phyloP scores from a whole-genome alignment of 2,329 filamentous ascomycete genomes.

The Nannizziopsis barbatae region DNA sequence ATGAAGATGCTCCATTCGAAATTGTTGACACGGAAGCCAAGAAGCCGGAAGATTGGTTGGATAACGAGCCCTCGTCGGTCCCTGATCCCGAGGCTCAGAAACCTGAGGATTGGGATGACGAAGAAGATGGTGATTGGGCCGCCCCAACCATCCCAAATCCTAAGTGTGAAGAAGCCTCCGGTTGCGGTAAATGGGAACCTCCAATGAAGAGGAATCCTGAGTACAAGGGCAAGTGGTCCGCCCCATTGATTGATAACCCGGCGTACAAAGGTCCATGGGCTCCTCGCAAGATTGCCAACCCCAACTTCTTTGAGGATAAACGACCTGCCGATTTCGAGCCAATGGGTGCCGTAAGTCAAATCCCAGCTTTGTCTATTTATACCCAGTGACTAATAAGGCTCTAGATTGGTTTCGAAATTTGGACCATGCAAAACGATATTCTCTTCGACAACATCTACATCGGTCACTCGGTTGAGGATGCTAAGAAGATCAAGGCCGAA shows the following conservation, averaged over 20 bases:
- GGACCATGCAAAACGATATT: slow-evolving; percentile 99
- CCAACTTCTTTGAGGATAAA: slow-evolving; percentile 94
- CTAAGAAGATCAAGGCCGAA: slow-evolving; percentile 76
- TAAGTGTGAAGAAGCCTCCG: slow-evolving; percentile 86
- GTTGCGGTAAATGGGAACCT: slow-evolving; percentile 85
- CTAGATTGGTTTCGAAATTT: slow-evolving; percentile 96
- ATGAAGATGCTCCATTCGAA: slow-evolving; percentile 95
- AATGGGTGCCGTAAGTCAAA: slow-evolving; percentile 75
- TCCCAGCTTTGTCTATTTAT: background rate
- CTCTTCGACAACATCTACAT: slow-evolving; percentile 99
- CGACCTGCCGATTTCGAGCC: slow-evolving; percentile 92
- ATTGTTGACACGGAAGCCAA: slow-evolving; percentile 86
- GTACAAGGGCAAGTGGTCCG: slow-evolving; percentile 98
- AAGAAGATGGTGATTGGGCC: slow-evolving; percentile 98
- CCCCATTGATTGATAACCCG: slow-evolving; percentile 90
- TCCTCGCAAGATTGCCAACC: slow-evolving; percentile 94
- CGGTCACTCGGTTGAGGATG: slow-evolving; percentile 89
- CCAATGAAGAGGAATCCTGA: slow-evolving; percentile 88
- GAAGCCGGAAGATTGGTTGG: slow-evolving; percentile 92
- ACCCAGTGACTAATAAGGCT: slow-evolving; percentile 15
- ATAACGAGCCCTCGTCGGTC: slow-evolving; percentile 68
- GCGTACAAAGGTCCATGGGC: slow-evolving; percentile 94
- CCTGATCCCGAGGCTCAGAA: slow-evolving; percentile 92
- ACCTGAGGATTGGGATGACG: slow-evolving; percentile 98
- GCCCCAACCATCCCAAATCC: slow-evolving; percentile 84